phyloP scores from a whole-genome alignment of 2,329 filamentous ascomycete species.

The Penicillium aurantiogriseum region DNA sequence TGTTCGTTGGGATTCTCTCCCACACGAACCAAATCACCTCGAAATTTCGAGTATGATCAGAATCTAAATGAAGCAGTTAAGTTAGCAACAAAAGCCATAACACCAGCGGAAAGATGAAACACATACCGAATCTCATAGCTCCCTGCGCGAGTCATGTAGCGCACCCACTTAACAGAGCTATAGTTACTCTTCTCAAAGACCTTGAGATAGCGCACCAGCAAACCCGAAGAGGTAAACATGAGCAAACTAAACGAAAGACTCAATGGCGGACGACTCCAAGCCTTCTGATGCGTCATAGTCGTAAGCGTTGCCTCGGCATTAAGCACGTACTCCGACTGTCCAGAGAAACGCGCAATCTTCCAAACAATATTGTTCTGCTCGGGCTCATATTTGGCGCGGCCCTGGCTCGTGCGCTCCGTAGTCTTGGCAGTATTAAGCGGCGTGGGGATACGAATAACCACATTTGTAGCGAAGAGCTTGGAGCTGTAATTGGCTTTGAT shows the following conservation, averaged over 20 bases:
- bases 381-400: slow-evolving; percentile 97
- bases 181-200: slow-evolving; percentile 99
- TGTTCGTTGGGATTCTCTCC: background rate
- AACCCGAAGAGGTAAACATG: slow-evolving; percentile 95
- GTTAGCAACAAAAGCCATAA: background rate
- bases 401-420: slow-evolving; percentile 87
- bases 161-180: slow-evolving; percentile 97
- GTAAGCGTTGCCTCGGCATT: slow-evolving; percentile 91
- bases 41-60: slow-evolving; percentile 3
- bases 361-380: slow-evolving; percentile 97
- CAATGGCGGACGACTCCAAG: slow-evolving; percentile 90
- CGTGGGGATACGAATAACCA: slow-evolving; percentile 89
- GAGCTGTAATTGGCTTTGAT: slow-evolving; percentile 95
- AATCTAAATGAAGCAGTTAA: slow-evolving; percentile 2
- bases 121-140: slow-evolving; percentile 90
- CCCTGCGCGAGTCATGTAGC: slow-evolving; percentile 97
- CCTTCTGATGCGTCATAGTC: slow-evolving; percentile 97
- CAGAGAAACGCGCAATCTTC: slow-evolving; percentile 98
- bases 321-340: slow-evolving; percentile 94
- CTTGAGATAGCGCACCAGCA: slow-evolving; percentile 92
- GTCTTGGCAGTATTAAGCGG: slow-evolving; percentile 95
- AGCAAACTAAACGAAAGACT: slow-evolving; percentile 89
- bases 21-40: background rate
- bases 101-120: background rate
- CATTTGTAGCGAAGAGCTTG: slow-evolving; percentile 96